Evolutionary conservation across 805 yeast species (phyloP).

Genomic region (Lipomyces oligophaga): DNA sequence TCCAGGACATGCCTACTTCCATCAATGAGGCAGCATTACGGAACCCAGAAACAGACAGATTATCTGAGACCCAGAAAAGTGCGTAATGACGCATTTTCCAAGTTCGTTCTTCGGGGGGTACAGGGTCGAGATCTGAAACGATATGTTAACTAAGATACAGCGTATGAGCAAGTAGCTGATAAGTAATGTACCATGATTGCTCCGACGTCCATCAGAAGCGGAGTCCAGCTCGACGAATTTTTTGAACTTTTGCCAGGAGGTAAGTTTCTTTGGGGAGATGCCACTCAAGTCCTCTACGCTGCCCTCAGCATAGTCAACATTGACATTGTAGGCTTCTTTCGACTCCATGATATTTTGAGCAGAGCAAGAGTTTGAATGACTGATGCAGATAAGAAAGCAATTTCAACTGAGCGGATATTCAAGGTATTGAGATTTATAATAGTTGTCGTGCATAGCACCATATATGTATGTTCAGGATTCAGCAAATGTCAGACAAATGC

Average conservation of each 20-base stretch:
- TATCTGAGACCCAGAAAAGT: slow-evolving; percentile 30
- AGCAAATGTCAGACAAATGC: too few relatives aligned
- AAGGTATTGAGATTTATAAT: too few relatives aligned
- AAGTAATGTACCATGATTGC: slow-evolving; percentile 15
- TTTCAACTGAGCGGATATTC: too few relatives aligned
- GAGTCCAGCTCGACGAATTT: slow-evolving; percentile 21
- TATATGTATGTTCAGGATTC: too few relatives aligned
- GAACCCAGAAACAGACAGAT: slow-evolving; percentile 42
- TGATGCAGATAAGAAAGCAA: too few relatives aligned
- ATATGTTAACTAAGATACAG: neutral
- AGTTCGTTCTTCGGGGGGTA: slow-evolving; percentile 38
- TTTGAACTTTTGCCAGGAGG: slow-evolving; percentile 15
- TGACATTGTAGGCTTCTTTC: slow-evolving; percentile 8
- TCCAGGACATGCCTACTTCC: slow-evolving; percentile 44
- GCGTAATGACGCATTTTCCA: slow-evolving; percentile 46
- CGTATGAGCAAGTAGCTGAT: neutral
- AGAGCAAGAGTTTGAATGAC: too few relatives aligned
- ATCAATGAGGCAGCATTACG: slow-evolving; percentile 45
- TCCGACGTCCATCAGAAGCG: slow-evolving; percentile 16
- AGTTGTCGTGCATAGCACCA: too few relatives aligned
- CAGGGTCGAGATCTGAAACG: slow-evolving; percentile 21
- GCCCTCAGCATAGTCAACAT: slow-evolving; percentile 3
- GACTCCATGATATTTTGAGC: neutral
- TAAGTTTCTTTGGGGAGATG: slow-evolving; percentile 3
- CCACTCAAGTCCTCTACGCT: neutral